Conservation (phyloP, 768 basidiomycete genomes). For the Amyloporia xantha region DNA sequence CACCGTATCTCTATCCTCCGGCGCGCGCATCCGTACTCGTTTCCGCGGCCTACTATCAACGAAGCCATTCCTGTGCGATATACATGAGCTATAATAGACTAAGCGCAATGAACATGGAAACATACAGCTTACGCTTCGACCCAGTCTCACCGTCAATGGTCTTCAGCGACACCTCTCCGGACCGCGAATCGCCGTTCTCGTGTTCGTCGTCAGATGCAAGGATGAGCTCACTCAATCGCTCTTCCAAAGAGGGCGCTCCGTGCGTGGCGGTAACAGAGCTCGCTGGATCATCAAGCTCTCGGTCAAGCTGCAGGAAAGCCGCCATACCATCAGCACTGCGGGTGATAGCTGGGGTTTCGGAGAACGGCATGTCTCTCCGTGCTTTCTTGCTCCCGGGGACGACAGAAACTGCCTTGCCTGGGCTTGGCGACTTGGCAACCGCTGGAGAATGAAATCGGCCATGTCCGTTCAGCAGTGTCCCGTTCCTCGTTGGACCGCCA, state of each 20-base stretch:
- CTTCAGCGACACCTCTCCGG: slow-evolving; percentile 22
- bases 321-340: slow-evolving; percentile 75
- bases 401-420: slow-evolving; percentile 14
- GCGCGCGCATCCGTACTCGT: slow-evolving; percentile 43
- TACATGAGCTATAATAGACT: too few species aligned
- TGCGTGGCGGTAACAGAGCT: slow-evolving; percentile 1
- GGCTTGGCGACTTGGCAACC: slow-evolving; percentile 25
- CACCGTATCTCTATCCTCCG: slow-evolving; percentile 38
- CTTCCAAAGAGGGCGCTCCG: slow-evolving; percentile 11
- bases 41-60: slow-evolving; percentile 50
- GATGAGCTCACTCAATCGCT: slow-evolving; percentile 14
- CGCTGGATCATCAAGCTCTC: slow-evolving; percentile 31
- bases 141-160: slow-evolving; percentile 35
- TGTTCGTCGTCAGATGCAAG: slow-evolving; percentile 20
- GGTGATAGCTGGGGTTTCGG: slow-evolving; percentile 59
- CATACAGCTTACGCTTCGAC: slow-evolving; percentile 59
- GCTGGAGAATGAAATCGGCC: slow-evolving; percentile 40
- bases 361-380: slow-evolving; percentile 45
- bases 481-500: slow-evolving; percentile 23
- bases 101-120: slow-evolving; percentile 15
- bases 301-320: slow-evolving; percentile 54
- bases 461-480: slow-evolving; percentile 32
- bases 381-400: slow-evolving; percentile 17
- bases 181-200: slow-evolving; percentile 6
- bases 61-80: slow-evolving; percentile 23